phyloP scores from a whole-genome alignment of 495 filamentous ascomycete genomes.

The Mycothermus thermophilus region DNA sequence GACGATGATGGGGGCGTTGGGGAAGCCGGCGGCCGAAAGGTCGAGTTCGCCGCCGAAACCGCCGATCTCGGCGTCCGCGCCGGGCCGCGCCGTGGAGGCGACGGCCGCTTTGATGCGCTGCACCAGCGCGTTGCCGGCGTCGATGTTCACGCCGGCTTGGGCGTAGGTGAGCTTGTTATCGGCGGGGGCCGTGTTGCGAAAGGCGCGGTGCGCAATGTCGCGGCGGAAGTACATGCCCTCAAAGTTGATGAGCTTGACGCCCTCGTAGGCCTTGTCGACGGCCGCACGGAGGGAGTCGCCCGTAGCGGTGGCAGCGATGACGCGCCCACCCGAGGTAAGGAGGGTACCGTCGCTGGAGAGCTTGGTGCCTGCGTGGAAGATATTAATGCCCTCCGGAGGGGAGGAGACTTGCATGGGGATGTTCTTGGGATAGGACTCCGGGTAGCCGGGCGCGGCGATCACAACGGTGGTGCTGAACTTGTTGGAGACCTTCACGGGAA shows the following conservation, averaged over 20 bases:
- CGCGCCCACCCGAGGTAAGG: constrained; percentile 69
- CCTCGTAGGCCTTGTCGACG: constrained; percentile 68
- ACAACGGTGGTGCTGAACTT: constrained; percentile 80
- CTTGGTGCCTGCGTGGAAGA: constrained; percentile 91
- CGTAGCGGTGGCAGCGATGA: constrained; percentile 76
- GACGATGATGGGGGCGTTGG: constrained; percentile 61
- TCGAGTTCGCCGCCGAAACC: constrained; percentile 90
- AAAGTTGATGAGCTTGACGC: constrained; percentile 67
- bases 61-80: constrained; percentile 81
- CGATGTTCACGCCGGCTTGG: constrained; percentile 81
- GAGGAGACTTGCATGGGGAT: constrained; percentile 48
- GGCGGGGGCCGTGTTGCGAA: constrained; percentile 25
- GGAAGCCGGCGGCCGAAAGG: constrained; percentile 61
- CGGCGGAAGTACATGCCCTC: constrained; percentile 83
- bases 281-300: constrained; percentile 65
- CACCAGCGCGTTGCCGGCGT: constrained; percentile 82
- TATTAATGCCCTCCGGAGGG: constrained; percentile 38
- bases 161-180: constrained; percentile 70
- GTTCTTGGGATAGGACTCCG: constrained; percentile 73
- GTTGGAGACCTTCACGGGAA: constrained; percentile 50
- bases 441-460: constrained; percentile 89
- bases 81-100: constrained; percentile 61
- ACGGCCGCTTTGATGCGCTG: constrained; percentile 77
- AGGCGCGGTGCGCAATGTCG: constrained; percentile 74
- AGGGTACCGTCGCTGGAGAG: constrained; percentile 46